These are phyloP conservation scores for Lentinula sp. DNA, from an alignment of 768 basidiomycete species.

Conservation along the genomic window DNA sequence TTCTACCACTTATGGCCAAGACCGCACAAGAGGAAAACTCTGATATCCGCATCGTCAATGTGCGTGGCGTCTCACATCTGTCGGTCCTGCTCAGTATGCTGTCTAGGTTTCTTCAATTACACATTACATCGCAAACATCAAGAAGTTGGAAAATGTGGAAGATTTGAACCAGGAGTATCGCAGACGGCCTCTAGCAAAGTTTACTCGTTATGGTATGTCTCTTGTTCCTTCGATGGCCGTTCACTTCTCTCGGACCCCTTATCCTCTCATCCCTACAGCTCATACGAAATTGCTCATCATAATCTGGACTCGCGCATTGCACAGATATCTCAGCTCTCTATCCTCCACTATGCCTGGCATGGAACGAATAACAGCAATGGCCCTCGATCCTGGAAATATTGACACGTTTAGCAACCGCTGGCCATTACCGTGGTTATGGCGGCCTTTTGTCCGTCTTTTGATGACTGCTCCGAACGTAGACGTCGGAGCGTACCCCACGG, in stretches of 20 bases:
- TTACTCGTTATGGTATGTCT: conserved; percentile 9
- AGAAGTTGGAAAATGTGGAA: conserved; percentile 13
- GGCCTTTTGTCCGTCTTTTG: background rate
- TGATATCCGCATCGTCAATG: conserved; percentile 25
- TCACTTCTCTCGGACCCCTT: background rate
- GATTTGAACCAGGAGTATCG: conserved; percentile 13
- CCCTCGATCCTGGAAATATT: background rate
- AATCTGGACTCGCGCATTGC: conserved; percentile 6
- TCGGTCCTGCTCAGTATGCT: background rate
- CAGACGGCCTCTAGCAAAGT: background rate
- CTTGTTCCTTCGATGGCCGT: background rate
- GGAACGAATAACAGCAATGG: background rate
- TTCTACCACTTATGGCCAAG: conserved; percentile 23
- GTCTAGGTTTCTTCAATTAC: conserved; percentile 8
- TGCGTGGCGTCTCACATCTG: conserved; percentile 7
- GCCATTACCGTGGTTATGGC: background rate
- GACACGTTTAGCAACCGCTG: background rate
- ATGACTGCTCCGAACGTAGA: background rate
- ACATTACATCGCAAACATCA: conserved; percentile 4
- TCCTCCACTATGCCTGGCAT: background rate
- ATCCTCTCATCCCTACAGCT: conserved; percentile 3
- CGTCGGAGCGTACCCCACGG: conserved; percentile 10
- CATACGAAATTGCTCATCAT: conserved; percentile 12
- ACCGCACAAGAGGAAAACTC: conserved; percentile 16
- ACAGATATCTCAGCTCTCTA: background rate